phyloP scores from a whole-genome alignment of 345 rosid species.

The Gossypium australe region DNA sequence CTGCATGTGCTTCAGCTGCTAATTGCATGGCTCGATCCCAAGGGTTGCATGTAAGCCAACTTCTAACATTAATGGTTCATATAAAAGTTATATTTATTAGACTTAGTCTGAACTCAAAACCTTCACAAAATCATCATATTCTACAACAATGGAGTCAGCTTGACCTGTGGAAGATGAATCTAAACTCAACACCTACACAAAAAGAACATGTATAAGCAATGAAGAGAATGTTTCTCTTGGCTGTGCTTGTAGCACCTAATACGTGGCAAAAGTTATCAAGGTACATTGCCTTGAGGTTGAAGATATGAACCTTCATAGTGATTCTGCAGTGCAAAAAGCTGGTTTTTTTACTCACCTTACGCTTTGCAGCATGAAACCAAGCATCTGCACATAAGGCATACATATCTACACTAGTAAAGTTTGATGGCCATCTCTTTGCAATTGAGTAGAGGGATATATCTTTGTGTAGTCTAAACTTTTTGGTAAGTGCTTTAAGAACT shows the following conservation, averaged over 20 bases:
- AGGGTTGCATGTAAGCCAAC: too few species aligned
- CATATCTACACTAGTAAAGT: constrained; percentile 96
- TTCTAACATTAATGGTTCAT: too few species aligned
- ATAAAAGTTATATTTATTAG: too few species aligned
- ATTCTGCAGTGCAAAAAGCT: not conserved
- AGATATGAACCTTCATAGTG: not conserved
- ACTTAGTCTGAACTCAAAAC: constrained; percentile 19
- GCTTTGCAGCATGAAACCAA: constrained; percentile 96
- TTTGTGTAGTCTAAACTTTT: constrained; percentile 73
- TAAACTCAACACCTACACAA: constrained; percentile 44
- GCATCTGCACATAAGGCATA: constrained; percentile 98
- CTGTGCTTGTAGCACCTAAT: not conserved
- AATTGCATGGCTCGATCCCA: too few species aligned
- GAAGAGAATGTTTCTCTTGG: not conserved
- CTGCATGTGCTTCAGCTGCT: too few species aligned
- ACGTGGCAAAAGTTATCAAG: not conserved
- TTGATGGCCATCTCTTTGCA: constrained; percentile 81
- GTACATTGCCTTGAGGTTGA: not conserved
- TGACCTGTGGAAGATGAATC: constrained; percentile 37
- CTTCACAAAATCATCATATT: constrained; percentile 69
- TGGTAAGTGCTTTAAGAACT: constrained; percentile 89
- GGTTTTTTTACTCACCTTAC: constrained; percentile 42
- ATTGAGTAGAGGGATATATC: constrained; percentile 69
- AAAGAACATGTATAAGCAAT: constrained; percentile 10
- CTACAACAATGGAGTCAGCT: constrained; percentile 59